phyloP scores from a whole-genome alignment of 768 basidiomycete genomes.

The Psilocybe subaeruginosa region DNA sequence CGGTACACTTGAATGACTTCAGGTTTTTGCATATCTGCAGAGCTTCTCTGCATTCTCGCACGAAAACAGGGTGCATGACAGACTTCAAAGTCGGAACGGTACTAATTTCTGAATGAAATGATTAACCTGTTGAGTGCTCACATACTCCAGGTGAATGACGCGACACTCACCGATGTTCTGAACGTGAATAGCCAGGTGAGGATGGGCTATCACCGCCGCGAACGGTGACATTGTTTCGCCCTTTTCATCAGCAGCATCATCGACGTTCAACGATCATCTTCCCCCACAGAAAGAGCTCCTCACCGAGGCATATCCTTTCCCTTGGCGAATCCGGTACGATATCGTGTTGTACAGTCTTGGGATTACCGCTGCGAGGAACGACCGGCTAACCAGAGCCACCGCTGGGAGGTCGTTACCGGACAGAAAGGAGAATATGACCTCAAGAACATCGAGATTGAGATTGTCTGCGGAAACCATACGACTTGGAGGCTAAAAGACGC shows the following conservation, averaged over 20 bases:
- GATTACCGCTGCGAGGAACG: conserved; percentile 65
- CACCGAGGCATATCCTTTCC: conserved; percentile 59
- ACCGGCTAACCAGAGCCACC: conserved; percentile 63
- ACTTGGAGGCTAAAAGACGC: conserved; percentile 17
- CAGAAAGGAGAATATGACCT: conserved; percentile 63
- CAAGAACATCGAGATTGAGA: conserved; percentile 73
- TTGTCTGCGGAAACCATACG: conserved; percentile 68
- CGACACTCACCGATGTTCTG: conserved; percentile 51
- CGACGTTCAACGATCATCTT: neutral
- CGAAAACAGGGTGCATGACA: conserved; percentile 45
- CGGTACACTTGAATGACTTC: conserved; percentile 56
- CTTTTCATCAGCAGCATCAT: conserved; percentile 8
- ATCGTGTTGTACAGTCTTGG: conserved; percentile 65
- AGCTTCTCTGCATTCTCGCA: conserved; percentile 53
- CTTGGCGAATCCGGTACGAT: conserved; percentile 55
- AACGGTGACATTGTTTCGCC: conserved; percentile 62
- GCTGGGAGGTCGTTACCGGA: conserved; percentile 59
- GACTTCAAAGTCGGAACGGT: conserved; percentile 44
- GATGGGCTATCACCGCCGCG: conserved; percentile 54
- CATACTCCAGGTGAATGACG: neutral
- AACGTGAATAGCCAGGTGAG: conserved; percentile 58
- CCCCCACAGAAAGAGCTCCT: conserved; percentile 21
- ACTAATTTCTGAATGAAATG: conserved; percentile 46
- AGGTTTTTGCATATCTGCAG: conserved; percentile 56
- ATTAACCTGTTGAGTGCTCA: neutral